Base-by-base conservation (phyloP, 305 asterid species). In the Nicotiana rustica region DNA sequence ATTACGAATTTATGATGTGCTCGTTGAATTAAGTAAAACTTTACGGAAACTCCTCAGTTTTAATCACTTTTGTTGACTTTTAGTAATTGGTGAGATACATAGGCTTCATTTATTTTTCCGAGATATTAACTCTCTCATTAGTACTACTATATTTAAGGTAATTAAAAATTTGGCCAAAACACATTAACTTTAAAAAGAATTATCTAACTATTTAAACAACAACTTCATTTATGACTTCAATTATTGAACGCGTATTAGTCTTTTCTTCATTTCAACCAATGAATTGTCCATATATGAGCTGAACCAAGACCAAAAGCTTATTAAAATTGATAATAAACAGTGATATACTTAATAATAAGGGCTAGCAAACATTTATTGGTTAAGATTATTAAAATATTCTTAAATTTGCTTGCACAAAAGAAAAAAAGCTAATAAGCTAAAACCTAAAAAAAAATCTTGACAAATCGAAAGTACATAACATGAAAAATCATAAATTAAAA, bases 11-110 rank as follows among this genome's bases (percentile, higher is more conserved):
- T 44, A 44, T 47, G 61, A 12, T 47, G 61, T 21, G 61, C 1
- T 21, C 79, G 6, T 47, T 12, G 61, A 47, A 71, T 71, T 71
- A 47, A 71, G 79, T 47, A 71, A 71, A 71, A 47, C 35, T 71
- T 44, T 13, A 5, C 21, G 38, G 79, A 21, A 71, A 71, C 14
- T 71, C 79, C 21, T 13, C 61, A 47, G 19, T 44, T 44, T 47
- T 71, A 71, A 71, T 71, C 61, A 19, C 61, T 44, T 71, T 71
- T 71, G 61, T 21, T 71, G 78, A 71, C 78, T 71, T 44, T 71
- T 44, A 44, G 78, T 44, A 44, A 71, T 71, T 44, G 38, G 78
- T 12, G 78, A 44, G 13, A 44, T 56, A 18, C 5, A 71, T 44
- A 44, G 61, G 38, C 61, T 70, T 44, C 18, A 71, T 71, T 44